These are phyloP conservation scores for Sporisorium reilianum DNA, from an alignment of 1,284 basidiomycete genomes.

Conservation along the genomic window DNA sequence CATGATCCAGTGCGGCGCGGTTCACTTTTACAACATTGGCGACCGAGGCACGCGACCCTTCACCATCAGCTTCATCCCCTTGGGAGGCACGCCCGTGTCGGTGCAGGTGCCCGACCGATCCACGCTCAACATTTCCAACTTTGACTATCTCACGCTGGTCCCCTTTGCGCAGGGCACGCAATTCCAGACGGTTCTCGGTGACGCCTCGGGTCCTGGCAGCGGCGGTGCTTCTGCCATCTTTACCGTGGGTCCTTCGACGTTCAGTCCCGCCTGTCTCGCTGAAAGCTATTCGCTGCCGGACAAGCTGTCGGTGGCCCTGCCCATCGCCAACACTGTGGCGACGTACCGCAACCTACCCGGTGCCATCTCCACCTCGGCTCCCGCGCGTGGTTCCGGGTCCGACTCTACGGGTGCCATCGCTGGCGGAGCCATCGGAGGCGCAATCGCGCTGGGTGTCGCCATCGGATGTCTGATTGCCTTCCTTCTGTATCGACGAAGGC, in stretches of 20 bases:
- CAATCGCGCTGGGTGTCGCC: slow-evolving; percentile 48
- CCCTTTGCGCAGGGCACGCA: slow-evolving; percentile 52
- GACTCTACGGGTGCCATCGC: slow-evolving; percentile 49
- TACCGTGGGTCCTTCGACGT: slow-evolving; percentile 27
- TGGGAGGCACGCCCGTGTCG: slow-evolving; percentile 40
- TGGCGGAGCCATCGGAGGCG: slow-evolving; percentile 58
- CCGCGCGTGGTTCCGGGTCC: background rate
- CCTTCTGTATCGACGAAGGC: slow-evolving; percentile 49
- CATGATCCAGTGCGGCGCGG: slow-evolving; percentile 51
- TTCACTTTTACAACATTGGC: slow-evolving; percentile 54
- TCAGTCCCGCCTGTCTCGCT: slow-evolving; percentile 26
- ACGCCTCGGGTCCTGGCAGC: slow-evolving; percentile 45
- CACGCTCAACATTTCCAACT: slow-evolving; percentile 47
- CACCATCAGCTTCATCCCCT: slow-evolving; percentile 51
- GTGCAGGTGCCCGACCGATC: slow-evolving; percentile 36
- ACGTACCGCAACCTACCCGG: slow-evolving; percentile 45
- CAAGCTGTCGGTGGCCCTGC: slow-evolving; percentile 24
- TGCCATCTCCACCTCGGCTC: slow-evolving; percentile 29
- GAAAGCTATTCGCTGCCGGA: slow-evolving; percentile 19
- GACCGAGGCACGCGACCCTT: slow-evolving; percentile 52
- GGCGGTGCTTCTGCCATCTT: slow-evolving; percentile 52
- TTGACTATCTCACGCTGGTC: slow-evolving; percentile 33
- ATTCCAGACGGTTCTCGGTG: slow-evolving; percentile 51
- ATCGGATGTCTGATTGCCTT: slow-evolving; percentile 46
- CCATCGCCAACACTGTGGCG: slow-evolving; percentile 32